Percentiles rank a stretch among this genome's conserved stretches.
These are phyloP conservation scores for Macrocybe gigantea DNA, from an alignment of 768 basidiomycete genomes.

Conservation along the genomic window DNA sequence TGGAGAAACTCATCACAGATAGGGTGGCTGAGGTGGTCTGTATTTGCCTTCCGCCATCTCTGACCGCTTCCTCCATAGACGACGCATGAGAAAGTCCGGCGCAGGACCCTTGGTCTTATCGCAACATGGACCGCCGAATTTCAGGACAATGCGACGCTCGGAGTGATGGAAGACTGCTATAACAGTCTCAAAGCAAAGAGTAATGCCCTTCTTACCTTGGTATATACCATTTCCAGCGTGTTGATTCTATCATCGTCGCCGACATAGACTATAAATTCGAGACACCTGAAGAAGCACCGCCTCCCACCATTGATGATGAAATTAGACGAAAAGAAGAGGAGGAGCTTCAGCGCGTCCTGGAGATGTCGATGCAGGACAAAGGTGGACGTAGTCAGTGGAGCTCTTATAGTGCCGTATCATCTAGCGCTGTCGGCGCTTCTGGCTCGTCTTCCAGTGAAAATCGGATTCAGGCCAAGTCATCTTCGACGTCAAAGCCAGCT, in stretches of 20 bases:
- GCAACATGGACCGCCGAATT: conserved; percentile 85
- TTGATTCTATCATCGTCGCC: background rate
- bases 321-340: conserved; percentile 85
- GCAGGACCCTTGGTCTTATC: conserved; percentile 64
- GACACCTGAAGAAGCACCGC: conserved; percentile 51
- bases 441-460: conserved; percentile 12
- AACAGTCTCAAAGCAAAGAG: conserved; percentile 79
- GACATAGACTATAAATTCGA: conserved; percentile 68
- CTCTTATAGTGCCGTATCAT: conserved; percentile 29
- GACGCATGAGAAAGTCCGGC: conserved; percentile 87
- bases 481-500: conserved; percentile 9
- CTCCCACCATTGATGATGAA: conserved; percentile 72
- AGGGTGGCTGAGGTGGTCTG: conserved; percentile 44
- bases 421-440: conserved; percentile 19
- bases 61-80: conserved; percentile 41
- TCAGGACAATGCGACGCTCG: conserved; percentile 70
- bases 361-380: conserved; percentile 89
- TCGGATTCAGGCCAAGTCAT: conserved; percentile 7
- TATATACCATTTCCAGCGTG: conserved; percentile 2
- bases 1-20: conserved; percentile 86
- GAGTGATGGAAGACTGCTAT: conserved; percentile 89
- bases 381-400: conserved; percentile 67
- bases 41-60: background rate
- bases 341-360: conserved; percentile 87
- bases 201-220: conserved; percentile 18